phyloP scores from a whole-genome alignment of 192 early-diverging fungal genomes.

The Linnemannia exigua region DNA sequence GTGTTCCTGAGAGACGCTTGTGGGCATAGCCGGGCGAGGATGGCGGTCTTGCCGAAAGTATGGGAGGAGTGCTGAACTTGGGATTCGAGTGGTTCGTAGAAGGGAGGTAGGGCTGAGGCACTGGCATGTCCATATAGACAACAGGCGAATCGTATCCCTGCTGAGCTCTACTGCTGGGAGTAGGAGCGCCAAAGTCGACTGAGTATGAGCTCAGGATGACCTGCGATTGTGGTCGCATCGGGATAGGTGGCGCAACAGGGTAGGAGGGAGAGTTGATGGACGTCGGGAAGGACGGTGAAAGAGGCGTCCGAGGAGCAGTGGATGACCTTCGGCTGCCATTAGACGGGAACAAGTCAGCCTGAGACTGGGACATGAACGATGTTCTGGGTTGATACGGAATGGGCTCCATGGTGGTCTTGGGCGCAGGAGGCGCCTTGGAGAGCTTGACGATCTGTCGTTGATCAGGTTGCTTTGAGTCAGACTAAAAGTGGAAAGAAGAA shows the following conservation, averaged over 20 bases:
- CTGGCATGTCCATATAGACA: not conserved
- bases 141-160: not conserved
- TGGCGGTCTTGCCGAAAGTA: not conserved
- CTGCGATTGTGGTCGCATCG: not conserved
- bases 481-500: not conserved
- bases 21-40: not conserved
- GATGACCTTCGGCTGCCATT: not conserved
- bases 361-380: slow-evolving; percentile 16
- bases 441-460: slow-evolving; percentile 18
- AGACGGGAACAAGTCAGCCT: slow-evolving; percentile 2
- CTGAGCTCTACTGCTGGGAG: not conserved
- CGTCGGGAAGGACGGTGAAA: not conserved
- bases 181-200: not conserved
- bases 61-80: not conserved
- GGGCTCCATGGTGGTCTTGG: slow-evolving; percentile 16
- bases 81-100: not conserved
- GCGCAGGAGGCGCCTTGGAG: slow-evolving; percentile 11
- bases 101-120: slow-evolving; percentile 2
- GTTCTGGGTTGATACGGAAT: slow-evolving; percentile 23
- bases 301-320: not conserved
- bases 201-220: not conserved
- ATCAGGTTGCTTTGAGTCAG: slow-evolving; percentile 16
- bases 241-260: not conserved
- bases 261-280: not conserved
- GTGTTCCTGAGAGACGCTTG: not conserved